Conservation (phyloP, 1,284 basidiomycete genomes). For the Heterobasidion occidentale region DNA sequence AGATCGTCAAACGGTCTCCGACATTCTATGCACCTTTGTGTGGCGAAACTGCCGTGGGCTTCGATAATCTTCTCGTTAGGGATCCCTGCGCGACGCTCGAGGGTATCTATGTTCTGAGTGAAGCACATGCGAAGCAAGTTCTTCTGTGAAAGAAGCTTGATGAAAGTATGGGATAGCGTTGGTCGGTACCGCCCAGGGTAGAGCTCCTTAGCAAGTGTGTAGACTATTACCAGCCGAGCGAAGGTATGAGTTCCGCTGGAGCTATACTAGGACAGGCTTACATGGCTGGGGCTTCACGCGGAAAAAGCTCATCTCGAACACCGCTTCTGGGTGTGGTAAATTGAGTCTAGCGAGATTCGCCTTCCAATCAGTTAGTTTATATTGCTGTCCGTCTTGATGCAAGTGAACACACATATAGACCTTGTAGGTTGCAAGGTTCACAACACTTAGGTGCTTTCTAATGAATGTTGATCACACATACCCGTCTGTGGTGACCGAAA, state of each 20-base stretch:
- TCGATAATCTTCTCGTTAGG: constrained; percentile 75
- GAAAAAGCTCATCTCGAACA: constrained; percentile 76
- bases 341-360: constrained; percentile 67
- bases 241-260: constrained; percentile 1
- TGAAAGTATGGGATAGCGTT: constrained; percentile 87
- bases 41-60: constrained; percentile 90
- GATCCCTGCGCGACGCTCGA: constrained; percentile 83
- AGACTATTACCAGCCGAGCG: constrained; percentile 39
- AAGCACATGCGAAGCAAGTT: constrained; percentile 68
- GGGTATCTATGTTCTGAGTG: constrained; percentile 90
- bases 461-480: constrained; percentile 16
- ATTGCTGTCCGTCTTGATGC: not conserved
- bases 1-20: constrained; percentile 47
- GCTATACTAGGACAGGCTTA: constrained; percentile 25
- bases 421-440: not conserved
- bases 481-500: constrained; percentile 75
- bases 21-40: constrained; percentile 77
- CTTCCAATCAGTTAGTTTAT: constrained; percentile 25
- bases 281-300: constrained; percentile 65
- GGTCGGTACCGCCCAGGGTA: constrained; percentile 86
- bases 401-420: not conserved
- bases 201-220: constrained; percentile 83
- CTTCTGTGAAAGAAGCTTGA: constrained; percentile 67
- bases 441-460: not conserved
- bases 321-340: constrained; percentile 74